phyloP scores from a whole-genome alignment of 805 yeast species.

The Hanseniaspora lindneri region DNA sequence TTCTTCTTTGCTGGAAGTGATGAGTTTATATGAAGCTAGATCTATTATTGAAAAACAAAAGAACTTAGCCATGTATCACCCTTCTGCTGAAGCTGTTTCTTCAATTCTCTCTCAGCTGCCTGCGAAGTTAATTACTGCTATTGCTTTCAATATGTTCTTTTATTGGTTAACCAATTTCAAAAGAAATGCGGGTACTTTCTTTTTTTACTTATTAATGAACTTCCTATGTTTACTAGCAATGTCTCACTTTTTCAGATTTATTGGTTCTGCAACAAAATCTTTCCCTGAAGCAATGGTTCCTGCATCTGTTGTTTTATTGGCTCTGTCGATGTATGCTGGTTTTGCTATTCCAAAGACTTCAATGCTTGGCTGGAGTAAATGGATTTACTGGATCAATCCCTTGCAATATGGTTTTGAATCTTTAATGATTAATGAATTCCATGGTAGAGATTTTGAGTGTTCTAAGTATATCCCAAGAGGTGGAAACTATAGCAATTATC shows the following conservation, averaged over 20 bases:
- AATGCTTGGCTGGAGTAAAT: slow-evolving; percentile 54
- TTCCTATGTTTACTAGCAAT: slow-evolving; percentile 37
- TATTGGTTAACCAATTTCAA: slow-evolving; percentile 46
- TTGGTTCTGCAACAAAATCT: slow-evolving; percentile 39
- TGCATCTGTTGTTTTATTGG: slow-evolving; percentile 39
- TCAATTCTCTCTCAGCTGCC: slow-evolving; percentile 43
- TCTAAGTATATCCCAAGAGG: slow-evolving; percentile 40
- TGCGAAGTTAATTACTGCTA: slow-evolving; percentile 34
- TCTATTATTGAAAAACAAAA: slow-evolving; percentile 50
- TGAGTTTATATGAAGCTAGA: slow-evolving; percentile 43
- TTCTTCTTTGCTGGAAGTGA: slow-evolving; percentile 47
- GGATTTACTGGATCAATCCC: slow-evolving; percentile 53
- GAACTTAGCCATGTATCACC: slow-evolving; percentile 45
- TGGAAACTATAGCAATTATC: slow-evolving; percentile 31
- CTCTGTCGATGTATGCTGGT: slow-evolving; percentile 43
- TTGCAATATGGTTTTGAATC: slow-evolving; percentile 48
- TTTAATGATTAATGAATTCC: slow-evolving; percentile 47
- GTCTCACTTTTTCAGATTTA: slow-evolving; percentile 44
- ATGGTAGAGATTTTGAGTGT: slow-evolving; percentile 37
- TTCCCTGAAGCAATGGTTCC: slow-evolving; percentile 49
- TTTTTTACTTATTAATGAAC: slow-evolving; percentile 39
- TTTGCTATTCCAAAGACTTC: slow-evolving; percentile 45
- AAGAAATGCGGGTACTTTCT: slow-evolving; percentile 42
- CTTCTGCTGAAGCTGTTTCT: slow-evolving; percentile 48
- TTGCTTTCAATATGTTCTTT: slow-evolving; percentile 39